These are phyloP conservation scores for Cutaneotrichosporon curvatum DNA, from an alignment of 1,284 basidiomycete species.

Conservation along the genomic window DNA sequence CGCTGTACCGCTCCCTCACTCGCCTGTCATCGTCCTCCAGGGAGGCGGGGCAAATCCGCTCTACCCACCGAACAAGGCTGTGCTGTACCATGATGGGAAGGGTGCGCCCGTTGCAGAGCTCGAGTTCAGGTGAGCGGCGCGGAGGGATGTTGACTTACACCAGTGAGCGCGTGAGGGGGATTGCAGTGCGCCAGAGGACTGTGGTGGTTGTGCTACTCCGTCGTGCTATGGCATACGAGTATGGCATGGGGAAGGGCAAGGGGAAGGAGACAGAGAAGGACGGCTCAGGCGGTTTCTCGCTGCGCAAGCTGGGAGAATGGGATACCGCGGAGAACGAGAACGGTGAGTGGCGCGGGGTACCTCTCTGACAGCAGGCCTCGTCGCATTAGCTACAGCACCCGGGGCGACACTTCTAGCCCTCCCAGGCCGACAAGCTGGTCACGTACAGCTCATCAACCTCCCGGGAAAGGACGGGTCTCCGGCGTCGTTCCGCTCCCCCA, in stretches of 20 bases:
- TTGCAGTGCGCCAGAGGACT: constrained; percentile 72
- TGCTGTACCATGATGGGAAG: constrained; percentile 76
- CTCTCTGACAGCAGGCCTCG: constrained; percentile 56
- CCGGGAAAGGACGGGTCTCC: constrained; percentile 50
- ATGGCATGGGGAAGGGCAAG: constrained; percentile 48
- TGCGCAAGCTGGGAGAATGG: constrained; percentile 68
- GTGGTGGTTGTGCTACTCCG: constrained; percentile 73
- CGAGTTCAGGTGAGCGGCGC: constrained; percentile 59
- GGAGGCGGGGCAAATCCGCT: constrained; percentile 85
- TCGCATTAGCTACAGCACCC: constrained; percentile 69
- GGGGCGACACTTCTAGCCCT: constrained; percentile 75
- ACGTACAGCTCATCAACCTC: constrained; percentile 81
- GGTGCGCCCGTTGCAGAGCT: constrained; percentile 75
- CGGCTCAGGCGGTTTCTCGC: constrained; percentile 24
- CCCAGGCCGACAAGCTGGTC: constrained; percentile 79
- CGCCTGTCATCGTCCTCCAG: constrained; percentile 79
- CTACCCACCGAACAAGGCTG: constrained; percentile 88
- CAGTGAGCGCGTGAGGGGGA: constrained; percentile 71
- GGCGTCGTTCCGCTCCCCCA: constrained; percentile 49
- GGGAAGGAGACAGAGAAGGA: constrained; percentile 1
- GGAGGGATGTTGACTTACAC: constrained; percentile 7
- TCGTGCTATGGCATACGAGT: constrained; percentile 70
- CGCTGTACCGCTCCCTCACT: constrained; percentile 70
- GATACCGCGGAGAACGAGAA: constrained; percentile 81
- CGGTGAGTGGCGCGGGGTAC: constrained; percentile 53